These are phyloP conservation scores for Fraxinus quadrangulata DNA, from an alignment of 257 asterid genomes.

Conservation along the genomic window DNA sequence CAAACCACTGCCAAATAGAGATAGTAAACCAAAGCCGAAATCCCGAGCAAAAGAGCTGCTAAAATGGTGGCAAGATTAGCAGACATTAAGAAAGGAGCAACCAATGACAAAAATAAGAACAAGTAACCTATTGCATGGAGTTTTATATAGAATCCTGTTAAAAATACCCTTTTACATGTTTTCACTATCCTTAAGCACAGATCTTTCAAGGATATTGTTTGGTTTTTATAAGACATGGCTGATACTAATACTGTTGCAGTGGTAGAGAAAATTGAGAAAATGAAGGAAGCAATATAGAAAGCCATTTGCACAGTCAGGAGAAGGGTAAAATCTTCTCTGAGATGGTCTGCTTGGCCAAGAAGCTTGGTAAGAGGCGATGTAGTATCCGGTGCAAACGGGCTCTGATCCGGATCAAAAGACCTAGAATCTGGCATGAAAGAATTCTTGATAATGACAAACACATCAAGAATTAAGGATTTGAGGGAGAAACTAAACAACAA, in stretches of 20 bases:
- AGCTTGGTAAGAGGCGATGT: not conserved
- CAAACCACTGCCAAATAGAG: slow-evolving; percentile 22
- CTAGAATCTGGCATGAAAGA: slow-evolving; percentile 27
- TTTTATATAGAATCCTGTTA: slow-evolving; percentile 26
- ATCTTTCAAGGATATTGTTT: slow-evolving; percentile 29
- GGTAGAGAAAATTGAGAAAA: slow-evolving; percentile 37
- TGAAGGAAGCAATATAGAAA: slow-evolving; percentile 24
- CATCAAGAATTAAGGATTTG: slow-evolving; percentile 17
- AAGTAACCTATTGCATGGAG: slow-evolving; percentile 34
- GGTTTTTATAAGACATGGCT: slow-evolving; percentile 28
- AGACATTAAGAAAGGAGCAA: not conserved
- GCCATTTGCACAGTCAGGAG: slow-evolving; percentile 26
- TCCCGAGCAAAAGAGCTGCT: slow-evolving; percentile 3
- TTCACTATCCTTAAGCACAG: slow-evolving; percentile 21
- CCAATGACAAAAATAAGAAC: not conserved
- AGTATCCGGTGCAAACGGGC: not conserved
- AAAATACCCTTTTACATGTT: slow-evolving; percentile 38
- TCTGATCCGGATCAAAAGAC: not conserved
- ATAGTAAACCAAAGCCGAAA: slow-evolving; percentile 5
- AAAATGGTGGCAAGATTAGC: slow-evolving; percentile 20
- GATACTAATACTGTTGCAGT: slow-evolving; percentile 38
- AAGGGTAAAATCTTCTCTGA: slow-evolving; percentile 23
- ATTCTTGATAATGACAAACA: slow-evolving; percentile 3
- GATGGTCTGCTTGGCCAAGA: slow-evolving; percentile 2
- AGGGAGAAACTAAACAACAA: slow-evolving; percentile 22